Conservation (phyloP, 1,284 basidiomycete species). For the Inonotus obliquus region DNA sequence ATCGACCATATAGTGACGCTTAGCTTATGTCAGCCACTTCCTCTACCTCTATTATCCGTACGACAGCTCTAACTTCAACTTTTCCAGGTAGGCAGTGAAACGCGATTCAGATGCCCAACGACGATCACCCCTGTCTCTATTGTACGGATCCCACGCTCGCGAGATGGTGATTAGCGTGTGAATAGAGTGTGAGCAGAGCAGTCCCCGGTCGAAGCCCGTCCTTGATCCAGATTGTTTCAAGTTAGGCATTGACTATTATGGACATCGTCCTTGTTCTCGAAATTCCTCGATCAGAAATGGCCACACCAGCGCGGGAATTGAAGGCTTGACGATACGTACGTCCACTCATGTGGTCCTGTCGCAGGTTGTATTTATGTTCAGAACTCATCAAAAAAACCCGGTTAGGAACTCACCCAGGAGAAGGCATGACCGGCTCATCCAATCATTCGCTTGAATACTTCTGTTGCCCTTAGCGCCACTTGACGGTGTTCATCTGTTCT, state of each 20-base stretch:
- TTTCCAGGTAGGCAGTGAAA: too few relatives aligned
- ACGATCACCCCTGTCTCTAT: conserved; percentile 1
- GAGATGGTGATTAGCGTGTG: background rate
- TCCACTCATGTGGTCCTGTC: background rate
- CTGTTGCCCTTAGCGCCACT: background rate
- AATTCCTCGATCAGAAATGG: background rate
- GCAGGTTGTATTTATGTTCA: background rate
- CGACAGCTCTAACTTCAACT: too few relatives aligned
- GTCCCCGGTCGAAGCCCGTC: background rate
- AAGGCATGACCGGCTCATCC: background rate
- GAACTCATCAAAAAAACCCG: background rate
- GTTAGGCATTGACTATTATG: background rate
- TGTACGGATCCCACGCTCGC: background rate
- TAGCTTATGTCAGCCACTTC: too few relatives aligned
- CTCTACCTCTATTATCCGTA: too few relatives aligned
- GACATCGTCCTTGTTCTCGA: background rate
- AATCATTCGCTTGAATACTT: background rate
- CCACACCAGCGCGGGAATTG: background rate
- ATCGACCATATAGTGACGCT: background rate
- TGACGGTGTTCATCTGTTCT: background rate
- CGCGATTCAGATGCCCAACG: background rate
- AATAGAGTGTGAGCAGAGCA: background rate
- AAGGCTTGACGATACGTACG: background rate
- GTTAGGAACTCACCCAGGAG: background rate
- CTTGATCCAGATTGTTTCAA: background rate